A percentile compares a stretch with the other conserved stretches of the same genome.
These are phyloP conservation scores for Aspergillus thermomutatus DNA, from an alignment of 2,329 filamentous ascomycete genomes.

Conservation along the genomic window DNA sequence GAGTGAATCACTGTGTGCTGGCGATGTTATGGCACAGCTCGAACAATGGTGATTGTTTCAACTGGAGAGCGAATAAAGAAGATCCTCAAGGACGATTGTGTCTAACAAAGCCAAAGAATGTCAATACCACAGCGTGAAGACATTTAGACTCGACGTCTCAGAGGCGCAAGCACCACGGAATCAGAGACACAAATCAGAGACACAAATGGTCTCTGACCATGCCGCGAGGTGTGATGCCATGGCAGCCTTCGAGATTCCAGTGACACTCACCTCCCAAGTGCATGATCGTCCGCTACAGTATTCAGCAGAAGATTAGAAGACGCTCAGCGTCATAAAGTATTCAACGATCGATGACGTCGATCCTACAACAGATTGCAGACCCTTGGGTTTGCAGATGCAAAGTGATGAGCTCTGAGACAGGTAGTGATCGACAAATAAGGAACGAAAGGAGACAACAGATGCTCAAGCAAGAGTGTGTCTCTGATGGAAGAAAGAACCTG, in stretches of 20 bases:
- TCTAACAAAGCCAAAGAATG: slow-evolving; percentile 5
- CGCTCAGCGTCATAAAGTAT: slow-evolving; percentile 12
- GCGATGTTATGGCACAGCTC: not conserved
- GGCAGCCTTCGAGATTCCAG: slow-evolving; percentile 7
- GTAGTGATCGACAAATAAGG: not conserved
- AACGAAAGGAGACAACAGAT: not conserved
- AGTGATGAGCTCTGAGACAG: not conserved
- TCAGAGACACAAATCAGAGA: not conserved
- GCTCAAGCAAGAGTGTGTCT: not conserved
- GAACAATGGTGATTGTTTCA: slow-evolving; percentile 1
- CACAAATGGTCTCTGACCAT: not conserved
- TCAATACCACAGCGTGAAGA: not conserved
- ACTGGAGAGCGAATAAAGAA: slow-evolving; percentile 4
- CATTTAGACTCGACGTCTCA: slow-evolving; percentile 4
- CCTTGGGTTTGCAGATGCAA: not conserved
- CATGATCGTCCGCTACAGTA: slow-evolving; percentile 10
- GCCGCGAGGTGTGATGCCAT: not conserved
- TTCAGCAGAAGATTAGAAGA: slow-evolving; percentile 11
- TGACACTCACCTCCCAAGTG: slow-evolving; percentile 16
- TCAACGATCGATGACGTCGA: not conserved
- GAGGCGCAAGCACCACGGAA: not conserved
- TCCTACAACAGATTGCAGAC: not conserved
- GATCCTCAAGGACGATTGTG: slow-evolving; percentile 3
- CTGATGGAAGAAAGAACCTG: not conserved
- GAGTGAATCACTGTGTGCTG: not conserved